These are phyloP conservation scores for Vitis rotundifolia DNA, from an alignment of 164 flowering plant genomes.

Conservation along the genomic window DNA sequence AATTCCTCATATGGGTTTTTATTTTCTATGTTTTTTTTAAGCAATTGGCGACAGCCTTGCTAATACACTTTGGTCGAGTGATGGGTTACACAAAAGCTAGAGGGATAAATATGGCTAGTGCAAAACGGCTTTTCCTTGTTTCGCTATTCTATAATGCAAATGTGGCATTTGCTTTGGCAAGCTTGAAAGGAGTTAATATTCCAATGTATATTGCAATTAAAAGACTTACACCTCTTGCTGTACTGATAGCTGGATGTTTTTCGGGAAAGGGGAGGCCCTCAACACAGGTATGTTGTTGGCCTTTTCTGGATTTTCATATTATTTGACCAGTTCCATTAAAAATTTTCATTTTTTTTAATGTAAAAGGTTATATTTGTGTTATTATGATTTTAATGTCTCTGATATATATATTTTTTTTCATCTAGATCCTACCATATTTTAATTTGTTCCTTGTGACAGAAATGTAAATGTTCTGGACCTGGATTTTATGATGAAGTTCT, in stretches of 20 bases:
- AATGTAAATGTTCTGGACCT: too few relatives aligned
- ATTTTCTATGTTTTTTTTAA: constrained; percentile 25
- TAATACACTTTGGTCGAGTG: constrained; percentile 76
- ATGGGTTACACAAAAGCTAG: constrained; percentile 71
- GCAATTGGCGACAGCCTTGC: constrained; percentile 89
- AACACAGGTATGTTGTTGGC: constrained; percentile 59
- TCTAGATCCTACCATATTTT: too few relatives aligned
- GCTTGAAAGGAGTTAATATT: constrained; percentile 97
- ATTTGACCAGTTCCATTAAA: too few relatives aligned
- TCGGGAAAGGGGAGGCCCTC: constrained; percentile 88
- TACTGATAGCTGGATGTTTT: constrained; percentile 79
- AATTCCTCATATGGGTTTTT: constrained; percentile 4
- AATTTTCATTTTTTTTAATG: too few relatives aligned
- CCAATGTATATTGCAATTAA: constrained; percentile 99
- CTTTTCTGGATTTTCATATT: background rate
- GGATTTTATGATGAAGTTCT: too few relatives aligned
- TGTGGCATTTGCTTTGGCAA: constrained; percentile 96
- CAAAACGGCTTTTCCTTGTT: constrained; percentile 76
- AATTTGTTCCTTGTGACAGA: too few relatives aligned
- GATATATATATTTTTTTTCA: too few relatives aligned
- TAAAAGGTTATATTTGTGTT: too few relatives aligned
- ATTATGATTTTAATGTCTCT: too few relatives aligned
- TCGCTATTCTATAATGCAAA: constrained; percentile 94
- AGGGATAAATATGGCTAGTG: constrained; percentile 55
- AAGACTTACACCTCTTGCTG: constrained; percentile 99